Conservation (phyloP, 306 rosid species). For the Luffa acutangula region DNA sequence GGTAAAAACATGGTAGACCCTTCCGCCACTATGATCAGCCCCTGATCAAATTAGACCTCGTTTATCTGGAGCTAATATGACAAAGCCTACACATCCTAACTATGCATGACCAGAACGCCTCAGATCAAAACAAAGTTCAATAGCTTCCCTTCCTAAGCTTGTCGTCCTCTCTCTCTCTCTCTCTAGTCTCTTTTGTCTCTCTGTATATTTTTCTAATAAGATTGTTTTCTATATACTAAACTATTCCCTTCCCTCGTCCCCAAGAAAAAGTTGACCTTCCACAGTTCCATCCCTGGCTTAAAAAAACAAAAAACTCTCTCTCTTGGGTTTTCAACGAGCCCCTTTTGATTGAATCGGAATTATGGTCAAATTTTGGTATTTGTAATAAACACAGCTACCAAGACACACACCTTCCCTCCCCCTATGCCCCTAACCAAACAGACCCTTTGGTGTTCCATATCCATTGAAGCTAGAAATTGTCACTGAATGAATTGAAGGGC, state of each 20-base stretch:
- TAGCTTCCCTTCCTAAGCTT: not conserved
- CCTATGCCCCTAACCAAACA: not conserved
- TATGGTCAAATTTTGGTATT: not conserved
- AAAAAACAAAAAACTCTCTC: no score
- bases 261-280: not conserved
- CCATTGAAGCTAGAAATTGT: constrained; percentile 7
- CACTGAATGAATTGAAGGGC: constrained; percentile 13
- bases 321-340: not conserved
- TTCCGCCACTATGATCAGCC: not conserved
- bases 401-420: not conserved
- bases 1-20: not conserved
- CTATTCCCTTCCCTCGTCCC: not conserved
- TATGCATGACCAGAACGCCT: not conserved
- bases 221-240: not conserved
- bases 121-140: not conserved
- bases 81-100: not conserved
- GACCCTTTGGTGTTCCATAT: not conserved
- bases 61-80: not conserved
- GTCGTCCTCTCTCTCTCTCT: not conserved
- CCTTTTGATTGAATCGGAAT: not conserved
- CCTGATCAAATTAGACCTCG: not conserved
- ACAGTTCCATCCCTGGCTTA: not conserved
- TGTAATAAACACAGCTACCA: not conserved
- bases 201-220: not conserved
- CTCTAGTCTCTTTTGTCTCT: not conserved